Base-by-base conservation (phyloP, 2,329 filamentous ascomycete genomes). In the Scedosporium aurantiacum region DNA sequence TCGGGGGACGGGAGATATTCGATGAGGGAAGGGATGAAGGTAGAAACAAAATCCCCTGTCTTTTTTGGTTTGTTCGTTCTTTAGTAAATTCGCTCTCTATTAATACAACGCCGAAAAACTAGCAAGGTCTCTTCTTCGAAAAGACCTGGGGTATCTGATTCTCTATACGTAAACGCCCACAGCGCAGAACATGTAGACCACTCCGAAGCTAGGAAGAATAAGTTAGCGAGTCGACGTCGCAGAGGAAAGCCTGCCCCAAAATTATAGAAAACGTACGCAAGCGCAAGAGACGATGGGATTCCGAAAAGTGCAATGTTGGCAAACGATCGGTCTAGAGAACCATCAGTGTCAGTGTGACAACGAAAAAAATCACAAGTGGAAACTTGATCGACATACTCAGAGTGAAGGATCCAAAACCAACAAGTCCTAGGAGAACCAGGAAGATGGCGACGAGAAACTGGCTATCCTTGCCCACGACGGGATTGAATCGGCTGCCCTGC, bases 151-250 rank as follows among this genome's bases (percentile, higher is more conserved):
- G 76, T 79, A 77, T 84, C 73, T 80, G 21, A 21, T 55, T 56
- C 55, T 59, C 61, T 65, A 99, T 74, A 99, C 91, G 86, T 99
- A 97, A 72, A 99, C 94, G 73, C 94, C 94, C 73, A 94, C 94
- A 63, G 92, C 94, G 77, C 94, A 99, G 77, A 99, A 97, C 88
- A 97, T 96, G 78, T 94, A 97, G 55, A 99, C 91, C 58, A 93
- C 88, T 68, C 94, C 94, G 74, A 96, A 89, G 58, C 93, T 97
- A 70, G 10, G 28, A 21, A n/a, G 28, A 21, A 18, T 1, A 32
- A 12, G 27, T 68, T 60, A 71, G 71, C 60, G 52, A 59, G 37
- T 14, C 14, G 58, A 58, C 64, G 57, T 37, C 16, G 7, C n/a
- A 27, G 23, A 18, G 18, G 25, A 28, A 56, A 57, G 45, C 32